phyloP scores from a whole-genome alignment of 768 basidiomycete genomes.

The Epithele typhae region DNA sequence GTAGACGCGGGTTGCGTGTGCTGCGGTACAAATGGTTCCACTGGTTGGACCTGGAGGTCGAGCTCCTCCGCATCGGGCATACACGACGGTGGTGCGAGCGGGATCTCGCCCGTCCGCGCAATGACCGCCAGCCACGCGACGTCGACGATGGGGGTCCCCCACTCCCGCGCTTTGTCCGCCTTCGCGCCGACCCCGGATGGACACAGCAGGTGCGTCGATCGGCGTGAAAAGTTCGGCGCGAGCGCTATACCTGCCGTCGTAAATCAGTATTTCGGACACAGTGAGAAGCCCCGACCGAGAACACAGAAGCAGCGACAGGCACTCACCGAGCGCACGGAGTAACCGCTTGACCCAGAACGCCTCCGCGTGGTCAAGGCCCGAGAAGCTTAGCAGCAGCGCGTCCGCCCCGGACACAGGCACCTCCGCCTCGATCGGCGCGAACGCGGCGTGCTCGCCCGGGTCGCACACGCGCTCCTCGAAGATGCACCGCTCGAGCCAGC shows the following conservation, averaged over 20 bases:
- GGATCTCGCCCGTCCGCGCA: slow-evolving; percentile 47
- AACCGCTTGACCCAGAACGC: slow-evolving; percentile 62
- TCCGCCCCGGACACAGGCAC: slow-evolving; percentile 59
- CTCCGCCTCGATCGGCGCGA: slow-evolving; percentile 55
- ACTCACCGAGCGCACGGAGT: slow-evolving; percentile 58
- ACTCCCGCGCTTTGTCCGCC: slow-evolving; percentile 72
- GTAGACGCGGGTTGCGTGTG: too few species aligned
- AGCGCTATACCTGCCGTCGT: slow-evolving; percentile 45
- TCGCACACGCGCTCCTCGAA: slow-evolving; percentile 69
- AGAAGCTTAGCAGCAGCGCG: slow-evolving; percentile 57
- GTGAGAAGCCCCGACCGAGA: neutral
- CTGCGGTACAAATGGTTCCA: too few species aligned
- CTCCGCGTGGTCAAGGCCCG: slow-evolving; percentile 72
- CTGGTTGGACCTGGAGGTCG: slow-evolving; percentile 4
- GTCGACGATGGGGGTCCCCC: slow-evolving; percentile 71
- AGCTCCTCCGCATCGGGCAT: neutral
- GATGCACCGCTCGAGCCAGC: slow-evolving; percentile 88
- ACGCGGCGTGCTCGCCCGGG: slow-evolving; percentile 65
- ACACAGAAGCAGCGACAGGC: slow-evolving; percentile 7
- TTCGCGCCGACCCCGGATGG: slow-evolving; percentile 68
- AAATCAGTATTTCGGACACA: neutral
- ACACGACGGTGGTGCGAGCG: slow-evolving; percentile 19
- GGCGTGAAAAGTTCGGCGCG: slow-evolving; percentile 55
- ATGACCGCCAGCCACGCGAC: slow-evolving; percentile 67
- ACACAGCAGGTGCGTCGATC: slow-evolving; percentile 79